Evolutionary conservation across 805 yeast species (phyloP).

Genomic region (Zygoascus tannicola): DNA sequence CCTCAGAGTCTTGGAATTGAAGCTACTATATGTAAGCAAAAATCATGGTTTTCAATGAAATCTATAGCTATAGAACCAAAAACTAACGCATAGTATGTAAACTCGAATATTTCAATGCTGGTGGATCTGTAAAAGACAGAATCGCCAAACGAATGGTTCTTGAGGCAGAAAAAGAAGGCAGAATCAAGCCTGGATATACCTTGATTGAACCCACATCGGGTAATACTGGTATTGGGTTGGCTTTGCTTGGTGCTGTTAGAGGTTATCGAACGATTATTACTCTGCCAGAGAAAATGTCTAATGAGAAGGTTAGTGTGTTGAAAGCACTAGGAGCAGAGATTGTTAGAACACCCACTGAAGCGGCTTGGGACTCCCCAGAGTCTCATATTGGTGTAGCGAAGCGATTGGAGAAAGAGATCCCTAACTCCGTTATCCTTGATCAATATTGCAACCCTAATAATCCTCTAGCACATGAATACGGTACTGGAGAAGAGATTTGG

Average conservation of each 20-base stretch:
- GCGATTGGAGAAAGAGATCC: slow-evolving; percentile 71
- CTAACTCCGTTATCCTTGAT: slow-evolving; percentile 75
- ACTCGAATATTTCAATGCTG: slow-evolving; percentile 76
- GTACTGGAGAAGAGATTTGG: slow-evolving; percentile 82
- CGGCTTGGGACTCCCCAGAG: slow-evolving; percentile 89
- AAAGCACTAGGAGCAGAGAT: slow-evolving; percentile 88
- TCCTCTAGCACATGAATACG: slow-evolving; percentile 75
- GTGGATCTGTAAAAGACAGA: slow-evolving; percentile 85
- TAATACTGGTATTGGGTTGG: slow-evolving; percentile 85
- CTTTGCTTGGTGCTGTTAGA: slow-evolving; percentile 75
- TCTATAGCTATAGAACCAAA: no score
- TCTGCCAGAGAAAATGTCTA: slow-evolving; percentile 85
- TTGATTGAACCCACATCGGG: slow-evolving; percentile 87
- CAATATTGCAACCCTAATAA: slow-evolving; percentile 72
- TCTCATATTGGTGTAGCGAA: slow-evolving; percentile 84
- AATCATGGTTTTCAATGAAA: no score
- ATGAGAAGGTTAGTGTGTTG: slow-evolving; percentile 79
- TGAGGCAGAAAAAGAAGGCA: slow-evolving; percentile 70
- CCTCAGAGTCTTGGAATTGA: slow-evolving; percentile 70
- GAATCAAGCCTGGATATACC: slow-evolving; percentile 77
- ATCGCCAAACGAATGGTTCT: slow-evolving; percentile 81
- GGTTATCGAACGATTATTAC: slow-evolving; percentile 85
- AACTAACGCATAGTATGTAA: slow-evolving; percentile 45
- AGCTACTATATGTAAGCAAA: slow-evolving; percentile 35
- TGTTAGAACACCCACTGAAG: slow-evolving; percentile 84